Conservation (phyloP, 495 filamentous ascomycete species). For the Annulohypoxylon stygium region DNA sequence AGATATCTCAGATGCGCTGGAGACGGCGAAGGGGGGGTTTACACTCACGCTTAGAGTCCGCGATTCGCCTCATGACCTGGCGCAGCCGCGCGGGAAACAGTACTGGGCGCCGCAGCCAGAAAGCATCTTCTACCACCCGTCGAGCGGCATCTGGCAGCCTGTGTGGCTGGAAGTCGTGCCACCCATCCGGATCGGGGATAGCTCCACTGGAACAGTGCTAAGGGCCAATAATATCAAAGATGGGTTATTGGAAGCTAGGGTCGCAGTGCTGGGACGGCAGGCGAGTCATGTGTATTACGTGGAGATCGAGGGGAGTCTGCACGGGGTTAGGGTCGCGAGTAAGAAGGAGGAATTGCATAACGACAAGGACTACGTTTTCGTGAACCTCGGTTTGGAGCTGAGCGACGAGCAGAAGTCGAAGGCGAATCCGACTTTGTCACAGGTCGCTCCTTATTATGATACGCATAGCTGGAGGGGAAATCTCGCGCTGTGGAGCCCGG, state of each 20-base stretch:
- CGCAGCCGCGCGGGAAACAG: slow-evolving; percentile 60
- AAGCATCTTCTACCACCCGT: slow-evolving; percentile 73
- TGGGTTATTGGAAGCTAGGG: slow-evolving; percentile 45
- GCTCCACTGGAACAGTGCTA: slow-evolving; percentile 50
- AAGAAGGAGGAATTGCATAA: slow-evolving; percentile 47
- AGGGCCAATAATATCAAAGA: slow-evolving; percentile 48
- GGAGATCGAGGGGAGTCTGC: slow-evolving; percentile 51
- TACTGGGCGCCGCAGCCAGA: slow-evolving; percentile 63
- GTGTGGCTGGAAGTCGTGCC: slow-evolving; percentile 72
- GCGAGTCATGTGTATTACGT: slow-evolving; percentile 49
- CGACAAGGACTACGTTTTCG: slow-evolving; percentile 57
- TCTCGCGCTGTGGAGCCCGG: slow-evolving; percentile 66
- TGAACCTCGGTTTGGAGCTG: slow-evolving; percentile 62
- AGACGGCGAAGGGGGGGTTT: slow-evolving; percentile 44
- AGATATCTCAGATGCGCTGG: slow-evolving; percentile 65
- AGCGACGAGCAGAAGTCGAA: slow-evolving; percentile 53
- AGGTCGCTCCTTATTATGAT: slow-evolving; percentile 39
- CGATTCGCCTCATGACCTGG: slow-evolving; percentile 66
- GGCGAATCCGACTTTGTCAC: slow-evolving; percentile 37
- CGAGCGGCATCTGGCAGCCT: slow-evolving; percentile 73
- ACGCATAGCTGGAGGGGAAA: slow-evolving; percentile 48
- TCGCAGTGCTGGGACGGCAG: slow-evolving; percentile 46
- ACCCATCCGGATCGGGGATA: slow-evolving; percentile 51
- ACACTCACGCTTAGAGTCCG: slow-evolving; percentile 45
- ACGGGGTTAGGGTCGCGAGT: slow-evolving; percentile 50